phyloP scores from a whole-genome alignment of 768 basidiomycete genomes.

The Leucocoprinus birnbaumii region DNA sequence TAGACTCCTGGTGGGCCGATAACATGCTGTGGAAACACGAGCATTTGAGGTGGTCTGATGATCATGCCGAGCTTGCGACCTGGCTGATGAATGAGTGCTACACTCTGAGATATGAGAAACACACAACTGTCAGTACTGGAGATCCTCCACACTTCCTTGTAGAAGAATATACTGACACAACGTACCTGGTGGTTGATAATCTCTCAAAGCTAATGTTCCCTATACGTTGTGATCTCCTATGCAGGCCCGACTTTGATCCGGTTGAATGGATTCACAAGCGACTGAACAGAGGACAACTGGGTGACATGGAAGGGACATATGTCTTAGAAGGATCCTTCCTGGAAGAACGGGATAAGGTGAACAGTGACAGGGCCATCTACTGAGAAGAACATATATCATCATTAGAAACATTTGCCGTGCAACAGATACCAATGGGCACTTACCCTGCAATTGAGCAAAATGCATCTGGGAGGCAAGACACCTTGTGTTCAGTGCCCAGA shows the following conservation, averaged over 20 bases:
- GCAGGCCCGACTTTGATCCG: no score
- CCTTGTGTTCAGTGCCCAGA: constrained; percentile 20
- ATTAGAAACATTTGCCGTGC: background rate
- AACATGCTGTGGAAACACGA: background rate
- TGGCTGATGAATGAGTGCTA: background rate
- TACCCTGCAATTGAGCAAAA: constrained; percentile 23
- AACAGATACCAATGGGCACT: constrained; percentile 16
- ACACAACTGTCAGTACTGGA: background rate
- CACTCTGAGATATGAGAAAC: background rate
- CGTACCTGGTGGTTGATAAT: no score
- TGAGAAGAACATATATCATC: no score
- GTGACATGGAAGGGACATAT: no score
- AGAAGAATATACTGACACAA: background rate
- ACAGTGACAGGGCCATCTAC: background rate
- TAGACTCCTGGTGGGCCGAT: background rate
- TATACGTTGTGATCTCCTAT: no score
- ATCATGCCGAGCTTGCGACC: background rate
- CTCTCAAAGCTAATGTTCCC: no score
- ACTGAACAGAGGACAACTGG: no score
- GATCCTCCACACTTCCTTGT: background rate
- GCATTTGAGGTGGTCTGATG: background rate
- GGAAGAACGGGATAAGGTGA: no score
- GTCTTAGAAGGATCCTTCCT: no score
- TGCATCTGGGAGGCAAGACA: constrained; percentile 17
- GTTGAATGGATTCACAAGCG: no score